These are phyloP conservation scores for Boletus reticulatus DNA, from an alignment of 768 basidiomycete genomes.

Conservation along the genomic window DNA sequence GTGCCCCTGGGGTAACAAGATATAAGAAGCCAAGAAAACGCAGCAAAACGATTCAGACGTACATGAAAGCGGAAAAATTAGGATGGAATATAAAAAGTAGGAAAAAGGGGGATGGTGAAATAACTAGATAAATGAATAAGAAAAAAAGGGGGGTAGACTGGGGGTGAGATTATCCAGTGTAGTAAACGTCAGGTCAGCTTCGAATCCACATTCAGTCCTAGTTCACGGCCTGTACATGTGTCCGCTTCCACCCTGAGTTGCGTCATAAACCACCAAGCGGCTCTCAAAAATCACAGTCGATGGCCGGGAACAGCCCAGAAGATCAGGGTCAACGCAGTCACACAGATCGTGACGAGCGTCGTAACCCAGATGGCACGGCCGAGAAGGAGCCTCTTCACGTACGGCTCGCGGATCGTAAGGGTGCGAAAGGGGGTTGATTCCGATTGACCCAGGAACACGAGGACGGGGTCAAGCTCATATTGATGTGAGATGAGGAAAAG, in stretches of 20 bases:
- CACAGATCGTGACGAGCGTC: conserved; percentile 71
- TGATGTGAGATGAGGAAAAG: conserved; percentile 94
- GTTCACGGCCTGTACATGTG: conserved; percentile 7
- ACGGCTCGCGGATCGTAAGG: conserved; percentile 87
- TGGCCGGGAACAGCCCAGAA: conserved; percentile 98
- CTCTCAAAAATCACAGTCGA: conserved; percentile 51
- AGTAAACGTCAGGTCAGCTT: conserved; percentile 15
- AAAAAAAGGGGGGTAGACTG: conserved; percentile 19
- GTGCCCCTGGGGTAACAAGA: conserved; percentile 24
- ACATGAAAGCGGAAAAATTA: conserved; percentile 27
- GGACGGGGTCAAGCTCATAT: conserved; percentile 95
- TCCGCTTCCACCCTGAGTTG: conserved; percentile 7
- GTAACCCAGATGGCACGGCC: conserved; percentile 92
- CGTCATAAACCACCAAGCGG: conserved; percentile 2
- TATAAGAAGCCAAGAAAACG: conserved; percentile 11
- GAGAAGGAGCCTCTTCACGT: conserved; percentile 86
- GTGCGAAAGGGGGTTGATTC: conserved; percentile 98
- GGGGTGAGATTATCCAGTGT: conserved; percentile 20
- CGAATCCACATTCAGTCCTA: conserved; percentile 16
- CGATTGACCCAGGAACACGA: conserved; percentile 90
- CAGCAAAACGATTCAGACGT: conserved; percentile 16
- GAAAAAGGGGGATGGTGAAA: conserved; percentile 19
- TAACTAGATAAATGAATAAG: conserved; percentile 33
- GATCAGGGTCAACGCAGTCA: conserved; percentile 79
- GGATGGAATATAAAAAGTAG: conserved; percentile 20